A percentile compares a stretch with the other conserved stretches of the same genome.
These are phyloP conservation scores for Mallotus nudiflorus DNA, from an alignment of 345 rosid genomes.

Conservation along the genomic window DNA sequence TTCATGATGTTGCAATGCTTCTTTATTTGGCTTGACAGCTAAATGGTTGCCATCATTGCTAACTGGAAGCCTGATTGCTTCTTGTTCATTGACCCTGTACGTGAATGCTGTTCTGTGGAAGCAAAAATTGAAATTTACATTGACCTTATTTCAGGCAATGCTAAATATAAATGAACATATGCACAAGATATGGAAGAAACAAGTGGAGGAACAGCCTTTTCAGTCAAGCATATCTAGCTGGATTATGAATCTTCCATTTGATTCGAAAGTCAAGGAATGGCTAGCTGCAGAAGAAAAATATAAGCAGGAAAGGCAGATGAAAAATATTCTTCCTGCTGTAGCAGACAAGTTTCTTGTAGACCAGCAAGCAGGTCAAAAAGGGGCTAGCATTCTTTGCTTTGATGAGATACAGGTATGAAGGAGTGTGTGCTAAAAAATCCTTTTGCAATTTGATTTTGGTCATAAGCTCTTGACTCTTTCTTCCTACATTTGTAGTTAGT, in stretches of 20 bases:
- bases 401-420: conserved; percentile 86
- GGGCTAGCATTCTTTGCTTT: conserved; percentile 89
- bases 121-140: conserved; percentile 1
- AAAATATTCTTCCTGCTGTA: conserved; percentile 83
- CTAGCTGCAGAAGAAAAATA: conserved; percentile 84
- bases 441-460: neutral
- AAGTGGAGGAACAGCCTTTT: conserved; percentile 57
- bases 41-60: neutral
- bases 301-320: conserved; percentile 76
- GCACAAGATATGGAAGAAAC: conserved; percentile 88
- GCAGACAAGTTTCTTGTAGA: conserved; percentile 82
- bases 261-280: conserved; percentile 85
- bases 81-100: neutral
- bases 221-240: conserved; percentile 68
- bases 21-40: neutral
- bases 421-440: neutral
- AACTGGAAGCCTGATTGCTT: neutral
- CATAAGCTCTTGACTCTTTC: neutral
- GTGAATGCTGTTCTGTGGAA: neutral
- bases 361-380: conserved; percentile 51
- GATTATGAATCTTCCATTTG: conserved; percentile 85
- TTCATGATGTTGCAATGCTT: conserved; percentile 1
- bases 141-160: conserved; percentile 72
- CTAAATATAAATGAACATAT: conserved; percentile 80
- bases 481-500: neutral